Conservation (phyloP, 108 stramenopile species). For the Chaetoceros tenuissimus region DNA sequence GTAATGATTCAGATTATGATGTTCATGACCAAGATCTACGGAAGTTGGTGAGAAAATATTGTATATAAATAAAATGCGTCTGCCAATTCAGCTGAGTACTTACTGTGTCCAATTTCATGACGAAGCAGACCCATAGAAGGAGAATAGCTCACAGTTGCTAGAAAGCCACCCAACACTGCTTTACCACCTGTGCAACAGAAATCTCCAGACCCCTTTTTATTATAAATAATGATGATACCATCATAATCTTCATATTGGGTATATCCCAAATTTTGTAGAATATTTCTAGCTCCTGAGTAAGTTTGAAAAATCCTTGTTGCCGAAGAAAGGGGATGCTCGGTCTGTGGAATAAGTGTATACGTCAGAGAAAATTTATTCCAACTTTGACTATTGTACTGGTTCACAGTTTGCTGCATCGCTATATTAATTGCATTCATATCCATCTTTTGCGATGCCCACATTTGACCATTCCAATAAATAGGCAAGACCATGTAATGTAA, state of each 20-base stretch:
- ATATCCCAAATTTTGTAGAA: background rate
- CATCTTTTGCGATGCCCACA: background rate
- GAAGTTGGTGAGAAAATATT: background rate
- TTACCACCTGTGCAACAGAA: background rate
- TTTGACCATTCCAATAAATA: background rate
- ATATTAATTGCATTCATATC: background rate
- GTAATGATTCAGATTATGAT: background rate
- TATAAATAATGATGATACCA: background rate
- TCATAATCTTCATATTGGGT: background rate
- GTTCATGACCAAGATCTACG: background rate
- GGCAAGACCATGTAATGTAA: background rate
- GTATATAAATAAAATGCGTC: too few relatives aligned
- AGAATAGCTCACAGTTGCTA: background rate
- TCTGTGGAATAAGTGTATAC: background rate
- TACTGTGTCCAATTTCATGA: background rate
- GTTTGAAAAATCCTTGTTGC: background rate
- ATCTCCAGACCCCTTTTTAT: background rate
- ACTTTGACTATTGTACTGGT: background rate
- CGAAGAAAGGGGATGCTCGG: background rate
- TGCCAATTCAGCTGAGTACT: background rate
- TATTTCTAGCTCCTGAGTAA: background rate
- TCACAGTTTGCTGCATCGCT: background rate
- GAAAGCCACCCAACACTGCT: background rate
- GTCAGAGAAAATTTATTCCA: background rate
- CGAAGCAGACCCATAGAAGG: background rate